Evolutionary conservation across 345 rosid species (phyloP).

Genomic region (Rhodomyrtus tomentosa): DNA sequence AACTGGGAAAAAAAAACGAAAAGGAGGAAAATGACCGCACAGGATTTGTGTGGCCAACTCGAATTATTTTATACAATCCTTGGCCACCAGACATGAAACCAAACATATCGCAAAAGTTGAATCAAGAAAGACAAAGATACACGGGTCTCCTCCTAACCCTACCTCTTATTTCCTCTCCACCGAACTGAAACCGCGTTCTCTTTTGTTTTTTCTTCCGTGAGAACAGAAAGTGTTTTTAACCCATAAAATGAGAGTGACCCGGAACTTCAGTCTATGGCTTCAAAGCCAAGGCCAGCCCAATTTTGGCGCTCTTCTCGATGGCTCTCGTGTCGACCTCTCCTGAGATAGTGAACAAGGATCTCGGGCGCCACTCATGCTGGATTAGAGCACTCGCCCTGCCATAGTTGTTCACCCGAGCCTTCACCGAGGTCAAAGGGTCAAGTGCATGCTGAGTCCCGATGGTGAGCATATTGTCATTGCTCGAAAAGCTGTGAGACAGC

Average conservation of each 20-base stretch:
- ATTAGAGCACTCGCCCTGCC: constrained; percentile 81
- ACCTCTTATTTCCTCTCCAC: constrained; percentile 24
- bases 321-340: constrained; percentile 92
- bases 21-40: background rate
- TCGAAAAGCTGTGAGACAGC: constrained; percentile 74
- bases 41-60: constrained; percentile 6
- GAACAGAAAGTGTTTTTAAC: background rate
- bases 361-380: constrained; percentile 96
- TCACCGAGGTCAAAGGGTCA: constrained; percentile 80
- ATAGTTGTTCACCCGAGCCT: constrained; percentile 83
- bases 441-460: constrained; percentile 80
- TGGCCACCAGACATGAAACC: constrained; percentile 15
- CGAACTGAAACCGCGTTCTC: background rate
- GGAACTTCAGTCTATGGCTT: constrained; percentile 41
- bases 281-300: constrained; percentile 81
- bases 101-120: background rate
- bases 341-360: constrained; percentile 72
- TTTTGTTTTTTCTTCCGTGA: background rate
- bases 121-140: background rate
- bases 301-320: constrained; percentile 84
- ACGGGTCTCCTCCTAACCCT: constrained; percentile 1
- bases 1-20: background rate
- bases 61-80: constrained; percentile 34
- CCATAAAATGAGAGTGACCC: background rate
- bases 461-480: constrained; percentile 68